These are phyloP conservation scores for Arabidopsis lyrata DNA, from an alignment of 441 rosid genomes.

Conservation along the genomic window DNA sequence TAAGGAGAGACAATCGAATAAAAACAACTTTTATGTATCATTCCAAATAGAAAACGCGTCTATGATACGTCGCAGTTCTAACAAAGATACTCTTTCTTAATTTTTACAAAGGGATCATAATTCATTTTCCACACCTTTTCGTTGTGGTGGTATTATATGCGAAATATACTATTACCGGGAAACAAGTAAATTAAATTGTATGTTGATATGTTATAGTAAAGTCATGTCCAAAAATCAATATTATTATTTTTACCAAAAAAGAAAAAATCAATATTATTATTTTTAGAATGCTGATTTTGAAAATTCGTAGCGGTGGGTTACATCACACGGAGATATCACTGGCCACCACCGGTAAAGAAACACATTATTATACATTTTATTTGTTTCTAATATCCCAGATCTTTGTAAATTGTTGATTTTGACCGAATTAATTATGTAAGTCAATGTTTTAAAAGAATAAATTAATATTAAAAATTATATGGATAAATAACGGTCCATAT, in stretches of 20 bases:
- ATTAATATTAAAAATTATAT: too few relatives aligned
- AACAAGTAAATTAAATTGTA: neutral
- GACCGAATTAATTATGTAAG: neutral
- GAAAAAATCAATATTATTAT: conserved; percentile 6
- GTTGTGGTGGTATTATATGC: neutral
- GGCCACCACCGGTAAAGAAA: conserved; percentile 17
- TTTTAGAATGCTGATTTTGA: conserved; percentile 9
- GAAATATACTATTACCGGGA: neutral
- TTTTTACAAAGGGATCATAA: conserved; percentile 6
- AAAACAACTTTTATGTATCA: conserved; percentile 31
- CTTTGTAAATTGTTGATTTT: neutral
- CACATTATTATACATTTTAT: neutral
- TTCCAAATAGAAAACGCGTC: conserved; percentile 31
- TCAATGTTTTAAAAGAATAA: neutral
- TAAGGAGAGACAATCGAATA: conserved; percentile 25
- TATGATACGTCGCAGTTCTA: conserved; percentile 27
- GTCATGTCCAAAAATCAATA: conserved; percentile 20
- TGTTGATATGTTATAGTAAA: conserved; percentile 5
- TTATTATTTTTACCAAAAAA: conserved; percentile 20
- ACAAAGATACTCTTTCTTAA: neutral
- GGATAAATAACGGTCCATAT: neutral
- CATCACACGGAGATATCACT: conserved; percentile 20
- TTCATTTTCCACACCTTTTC: neutral
- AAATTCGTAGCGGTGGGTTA: conserved; percentile 24
- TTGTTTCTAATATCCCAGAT: neutral